Base-by-base conservation (phyloP, 495 filamentous ascomycete genomes). In the Penicillium psychrofluorescens region DNA sequence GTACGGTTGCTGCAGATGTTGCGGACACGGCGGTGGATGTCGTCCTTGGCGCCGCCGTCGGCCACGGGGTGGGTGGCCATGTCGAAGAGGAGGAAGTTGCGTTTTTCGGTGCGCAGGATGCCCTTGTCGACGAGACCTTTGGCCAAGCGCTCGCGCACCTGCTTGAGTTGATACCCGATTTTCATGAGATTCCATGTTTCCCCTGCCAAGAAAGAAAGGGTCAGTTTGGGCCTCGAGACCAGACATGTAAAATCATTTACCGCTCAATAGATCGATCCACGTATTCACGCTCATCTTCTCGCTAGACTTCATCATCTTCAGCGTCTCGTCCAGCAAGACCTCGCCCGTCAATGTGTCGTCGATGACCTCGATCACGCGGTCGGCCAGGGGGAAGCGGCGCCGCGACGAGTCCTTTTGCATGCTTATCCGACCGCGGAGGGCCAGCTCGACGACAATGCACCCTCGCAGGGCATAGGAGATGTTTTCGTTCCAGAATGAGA, bases 101-200 rank as follows among this genome's bases (percentile, higher is more conserved):
- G 87, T 72, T 98, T 98, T 67, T 98, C 92, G 45, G 92, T 98
- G 55, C 92, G 86, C 38, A 98, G 80, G 63, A 98, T 95, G 43
- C 92, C 92, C 69, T 98, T 98, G 67, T 98, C 92, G 28, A 98
- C 92, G 27, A 98, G 80, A n/a, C 92, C 92, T 66, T 98, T 98
- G 51, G 88, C 88, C 38, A 97, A 78, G 40, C 92, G 88, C 74
- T 98, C 92, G 56, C 92, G 90, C 40, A 98, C 92, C 74, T 98
- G 92, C 67, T 98, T 98, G 48, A 98, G 77, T 75, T 97, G 92
- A 70, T 98, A 98, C 60, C 92, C 92, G 55, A 98, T 98, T 70
- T 98, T 98, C 92, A 98, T 96, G 43, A 98, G 72, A 56, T 98
- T 98, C 92, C 92, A 98, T 46, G 92, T 98, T 69, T 98, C 92